Evolutionary conservation across 768 basidiomycete species (phyloP).

Genomic region (Leucosporidium yakuticum): DNA sequence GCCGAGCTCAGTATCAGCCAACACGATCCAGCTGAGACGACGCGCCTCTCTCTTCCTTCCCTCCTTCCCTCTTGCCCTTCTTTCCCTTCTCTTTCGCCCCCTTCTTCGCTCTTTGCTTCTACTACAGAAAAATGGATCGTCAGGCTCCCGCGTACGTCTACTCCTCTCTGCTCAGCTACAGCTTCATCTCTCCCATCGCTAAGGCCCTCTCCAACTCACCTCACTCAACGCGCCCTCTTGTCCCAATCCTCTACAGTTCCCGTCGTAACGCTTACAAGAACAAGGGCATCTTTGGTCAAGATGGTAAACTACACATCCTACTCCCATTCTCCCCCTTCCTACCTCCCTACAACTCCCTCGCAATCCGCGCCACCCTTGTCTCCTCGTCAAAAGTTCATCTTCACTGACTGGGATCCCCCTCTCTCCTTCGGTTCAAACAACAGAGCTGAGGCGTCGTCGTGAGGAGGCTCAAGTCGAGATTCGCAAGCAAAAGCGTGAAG

Average conservation of each 20-base stretch:
- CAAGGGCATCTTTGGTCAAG: slow-evolving; percentile 79
- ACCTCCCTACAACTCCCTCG: background rate
- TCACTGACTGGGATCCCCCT: background rate
- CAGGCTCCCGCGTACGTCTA: slow-evolving; percentile 1
- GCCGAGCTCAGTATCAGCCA: background rate
- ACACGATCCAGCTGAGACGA: background rate
- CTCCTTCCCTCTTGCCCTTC: background rate
- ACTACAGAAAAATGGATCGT: slow-evolving; percentile 1
- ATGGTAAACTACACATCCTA: no score
- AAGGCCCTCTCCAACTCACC: background rate
- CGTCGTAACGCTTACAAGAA: slow-evolving; percentile 68
- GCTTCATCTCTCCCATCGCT: background rate
- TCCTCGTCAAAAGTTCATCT: no score
- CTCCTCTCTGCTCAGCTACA: background rate
- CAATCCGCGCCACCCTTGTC: background rate
- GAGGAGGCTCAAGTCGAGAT: slow-evolving; percentile 99
- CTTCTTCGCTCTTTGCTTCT: background rate
- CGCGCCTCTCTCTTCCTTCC: background rate
- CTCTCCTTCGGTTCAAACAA: background rate
- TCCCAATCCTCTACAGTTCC: slow-evolving; percentile 13
- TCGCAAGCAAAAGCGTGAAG: slow-evolving; percentile 94
- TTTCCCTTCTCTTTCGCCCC: no score
- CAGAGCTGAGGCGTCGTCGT: slow-evolving; percentile 84
- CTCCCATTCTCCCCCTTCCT: background rate
- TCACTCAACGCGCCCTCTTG: background rate